Base-by-base conservation (phyloP, 331 rosid genomes). In the Spiraea crenata region DNA sequence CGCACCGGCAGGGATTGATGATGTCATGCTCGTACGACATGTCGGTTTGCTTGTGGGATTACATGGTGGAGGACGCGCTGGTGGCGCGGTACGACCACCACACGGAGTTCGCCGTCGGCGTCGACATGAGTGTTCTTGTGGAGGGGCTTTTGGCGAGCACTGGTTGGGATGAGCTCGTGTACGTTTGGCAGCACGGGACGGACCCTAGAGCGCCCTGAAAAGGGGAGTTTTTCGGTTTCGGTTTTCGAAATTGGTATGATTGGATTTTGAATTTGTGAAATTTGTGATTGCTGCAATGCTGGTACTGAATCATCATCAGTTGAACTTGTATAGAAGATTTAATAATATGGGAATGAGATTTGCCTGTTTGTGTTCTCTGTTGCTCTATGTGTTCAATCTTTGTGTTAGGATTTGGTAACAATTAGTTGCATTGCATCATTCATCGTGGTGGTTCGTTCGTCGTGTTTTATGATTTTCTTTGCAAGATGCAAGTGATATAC, bases 81-180 rank as follows among this genome's bases (percentile, higher is more conserved):
- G 83, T 93, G 16, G 96, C 89, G 60, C 79, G 96, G 17, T 91
- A 89, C 42, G 97, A 91, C 65, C 99, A 93, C 42, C 99, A 91
- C 41, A 85, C 92, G 0, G 97, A 93, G 66, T 93, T 93, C 62
- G 92, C 95, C 0, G 99, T 93, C 9, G 99, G 99, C 17, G 84
- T 91, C 0, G 99, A 91, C 74, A 81, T 91, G 91, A 93, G 99
- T 10, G 96, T 93, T 16, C 88, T 93, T 16, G 97, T 93, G 14
- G 96, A 93, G 59, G 99, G 99, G 31, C 86, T 93, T 46, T 75
- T 93, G 46, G 99, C 99, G 0, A 93, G 99, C 50, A 87, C 96
- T 0, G 99, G 97, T 1, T 93, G 99, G 99, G 97, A 93, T 55
- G 97, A 91, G 83, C 95, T 89, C 63, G 99, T 82, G 58, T 93